Base-by-base conservation (phyloP, 345 rosid genomes). In the Arabidopsis suecica region DNA sequence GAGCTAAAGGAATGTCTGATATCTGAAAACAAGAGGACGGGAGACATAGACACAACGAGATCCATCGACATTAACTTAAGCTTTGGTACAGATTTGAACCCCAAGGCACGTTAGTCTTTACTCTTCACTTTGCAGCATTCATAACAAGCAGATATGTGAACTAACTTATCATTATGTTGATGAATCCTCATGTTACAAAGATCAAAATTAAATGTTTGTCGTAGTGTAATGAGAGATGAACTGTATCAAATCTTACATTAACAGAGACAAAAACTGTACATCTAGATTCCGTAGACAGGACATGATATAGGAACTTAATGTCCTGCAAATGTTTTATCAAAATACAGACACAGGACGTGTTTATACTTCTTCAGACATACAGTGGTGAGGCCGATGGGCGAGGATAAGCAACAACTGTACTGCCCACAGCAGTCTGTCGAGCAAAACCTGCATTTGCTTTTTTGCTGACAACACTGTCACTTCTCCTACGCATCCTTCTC, bases 1-100 rank as follows among this genome's bases (percentile, higher is more conserved):
- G 84, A 77, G 33, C 70, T 84, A 12, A 84, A 84, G 23, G 84
- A 78, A 48, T 79, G 83, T 38, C 51, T 80, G 68, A 34, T 53
- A 42, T 69, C 75, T 53, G 65, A 76, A 54, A 61, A 69, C 65
- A 76, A 34, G 58, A 69, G 75, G 54, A 61, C 44, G 34, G 3
- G 55, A 69, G 37, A 45, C 42, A 45, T 4, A 23, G 59, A 54
- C 44, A 47, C 55, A 45, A 4, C 34, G 22, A 62, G 69, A 42
- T 53, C 74, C 20, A 30, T 51, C 9, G 58, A 61, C 56, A 42
- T 42, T 41, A 68, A 61, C 63, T 10, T 68, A 22, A 68, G 75
- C 58, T 41, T 54, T 55, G 58, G 70, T 50, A 20, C 69, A 42
- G 79, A 76, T 61, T 7, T 61, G 30, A 53, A 61, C 64, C 79